These are phyloP conservation scores for Diutina rugosa DNA, from an alignment of 1,139 yeast species.

Conservation along the genomic window DNA sequence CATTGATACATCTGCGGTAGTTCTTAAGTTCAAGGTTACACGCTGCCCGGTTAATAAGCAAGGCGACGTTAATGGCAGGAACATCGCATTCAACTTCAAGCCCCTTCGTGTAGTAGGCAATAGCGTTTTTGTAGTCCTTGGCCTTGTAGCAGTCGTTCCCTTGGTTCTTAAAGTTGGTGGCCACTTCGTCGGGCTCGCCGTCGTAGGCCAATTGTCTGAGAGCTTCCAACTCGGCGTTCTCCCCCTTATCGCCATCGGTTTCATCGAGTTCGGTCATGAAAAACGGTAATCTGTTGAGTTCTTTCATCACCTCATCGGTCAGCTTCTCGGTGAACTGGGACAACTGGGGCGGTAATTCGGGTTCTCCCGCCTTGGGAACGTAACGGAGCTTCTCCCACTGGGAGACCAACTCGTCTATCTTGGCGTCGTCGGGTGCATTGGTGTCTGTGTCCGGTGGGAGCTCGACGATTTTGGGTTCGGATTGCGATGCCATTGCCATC, in stretches of 20 bases:
- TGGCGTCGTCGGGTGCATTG: neutral
- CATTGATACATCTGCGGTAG: slow-evolving; percentile 76
- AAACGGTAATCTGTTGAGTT: slow-evolving; percentile 76
- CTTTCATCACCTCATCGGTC: slow-evolving; percentile 66
- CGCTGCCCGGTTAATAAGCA: slow-evolving; percentile 78
- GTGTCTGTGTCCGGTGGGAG: neutral
- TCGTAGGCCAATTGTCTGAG: slow-evolving; percentile 85
- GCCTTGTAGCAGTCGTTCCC: slow-evolving; percentile 79
- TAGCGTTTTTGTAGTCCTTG: slow-evolving; percentile 63
- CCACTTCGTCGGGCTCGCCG: slow-evolving; percentile 90
- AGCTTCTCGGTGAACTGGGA: slow-evolving; percentile 52
- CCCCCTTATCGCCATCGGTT: slow-evolving; percentile 67
- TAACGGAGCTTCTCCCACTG: slow-evolving; percentile 48
- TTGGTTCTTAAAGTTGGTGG: slow-evolving; percentile 79
- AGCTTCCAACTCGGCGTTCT: slow-evolving; percentile 70
- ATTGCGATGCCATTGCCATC: neutral
- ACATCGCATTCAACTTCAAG: slow-evolving; percentile 55
- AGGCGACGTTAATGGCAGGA: slow-evolving; percentile 38
- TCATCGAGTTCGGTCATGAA: slow-evolving; percentile 87
- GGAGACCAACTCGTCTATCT: slow-evolving; percentile 14
- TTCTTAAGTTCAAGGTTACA: slow-evolving; percentile 79
- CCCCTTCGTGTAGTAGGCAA: slow-evolving; percentile 71
- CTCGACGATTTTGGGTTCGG: slow-evolving; percentile 1
- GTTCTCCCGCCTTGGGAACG: slow-evolving; percentile 67
- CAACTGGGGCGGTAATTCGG: slow-evolving; percentile 73